Evolutionary conservation across 139 green algal species (phyloP).

Genomic region (Microglena sp.): DNA sequence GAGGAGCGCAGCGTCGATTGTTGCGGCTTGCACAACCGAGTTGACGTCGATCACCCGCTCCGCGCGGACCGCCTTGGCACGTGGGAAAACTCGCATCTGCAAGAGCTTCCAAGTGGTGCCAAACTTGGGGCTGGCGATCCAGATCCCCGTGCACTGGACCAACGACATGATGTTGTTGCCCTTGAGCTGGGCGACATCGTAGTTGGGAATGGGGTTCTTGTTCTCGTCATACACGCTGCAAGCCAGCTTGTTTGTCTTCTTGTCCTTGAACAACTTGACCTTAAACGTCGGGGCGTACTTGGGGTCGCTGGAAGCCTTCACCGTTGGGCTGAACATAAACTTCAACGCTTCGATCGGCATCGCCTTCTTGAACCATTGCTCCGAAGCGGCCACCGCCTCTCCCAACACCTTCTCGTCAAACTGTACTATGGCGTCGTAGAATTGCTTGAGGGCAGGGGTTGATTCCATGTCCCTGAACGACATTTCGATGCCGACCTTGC

Average conservation of each 20-base stretch:
- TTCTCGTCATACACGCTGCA: background rate
- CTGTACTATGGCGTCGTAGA: background rate
- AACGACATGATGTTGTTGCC: background rate
- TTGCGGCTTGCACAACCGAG: too few relatives aligned
- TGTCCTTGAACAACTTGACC: conserved; percentile 3
- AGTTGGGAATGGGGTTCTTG: background rate
- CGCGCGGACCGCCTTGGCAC: too few relatives aligned
- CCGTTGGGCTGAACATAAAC: background rate
- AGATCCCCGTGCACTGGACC: background rate
- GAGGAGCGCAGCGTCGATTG: too few relatives aligned
- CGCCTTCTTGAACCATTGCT: conserved; percentile 14
- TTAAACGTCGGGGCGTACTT: conserved; percentile 9
- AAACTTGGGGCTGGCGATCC: conserved; percentile 10
- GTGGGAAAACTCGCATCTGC: too few relatives aligned
- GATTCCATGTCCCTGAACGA: background rate
- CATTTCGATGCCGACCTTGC: conserved; percentile 5
- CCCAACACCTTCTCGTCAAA: conserved; percentile 7
- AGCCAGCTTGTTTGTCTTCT: background rate
- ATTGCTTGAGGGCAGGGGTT: background rate
- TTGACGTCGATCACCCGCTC: too few relatives aligned
- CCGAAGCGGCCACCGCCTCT: background rate
- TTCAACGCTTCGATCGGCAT: too few relatives aligned
- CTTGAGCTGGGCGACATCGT: background rate
- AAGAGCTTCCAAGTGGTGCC: conserved; percentile 5
- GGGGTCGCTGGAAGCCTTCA: too few relatives aligned